Percentiles rank a stretch among this genome's conserved stretches.
Conservation (phyloP, 768 basidiomycete species). For the Panus rudis region DNA sequence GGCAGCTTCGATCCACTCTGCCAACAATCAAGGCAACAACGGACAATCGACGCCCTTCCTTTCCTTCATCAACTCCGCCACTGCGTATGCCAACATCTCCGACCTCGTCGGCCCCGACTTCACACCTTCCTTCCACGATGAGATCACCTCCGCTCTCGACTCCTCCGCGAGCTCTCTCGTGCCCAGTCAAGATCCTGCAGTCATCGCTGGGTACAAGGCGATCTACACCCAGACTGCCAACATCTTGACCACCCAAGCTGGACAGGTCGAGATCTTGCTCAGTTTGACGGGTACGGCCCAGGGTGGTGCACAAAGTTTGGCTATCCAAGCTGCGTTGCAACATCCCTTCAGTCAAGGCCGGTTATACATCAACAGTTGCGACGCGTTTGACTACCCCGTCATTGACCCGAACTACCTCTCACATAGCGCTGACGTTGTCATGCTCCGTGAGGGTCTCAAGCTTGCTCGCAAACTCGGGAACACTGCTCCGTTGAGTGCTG, state of each 20-base stretch:
- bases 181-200: constrained; percentile 35
- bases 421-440: constrained; percentile 40
- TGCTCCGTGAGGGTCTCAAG: constrained; percentile 55
- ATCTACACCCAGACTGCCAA: constrained; percentile 42
- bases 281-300: constrained; percentile 30
- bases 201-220: constrained; percentile 48
- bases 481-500: constrained; percentile 41
- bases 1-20: constrained; percentile 27
- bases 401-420: constrained; percentile 65
- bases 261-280: constrained; percentile 52
- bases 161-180: constrained; percentile 32
- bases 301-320: constrained; percentile 36
- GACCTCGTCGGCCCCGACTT: constrained; percentile 32
- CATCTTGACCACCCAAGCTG: constrained; percentile 35
- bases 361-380: constrained; percentile 51
- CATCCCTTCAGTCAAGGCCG: constrained; percentile 60
- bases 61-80: constrained; percentile 59
- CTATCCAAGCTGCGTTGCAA: constrained; percentile 61
- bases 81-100: constrained; percentile 50
- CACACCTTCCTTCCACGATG: constrained; percentile 27
- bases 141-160: constrained; percentile 26
- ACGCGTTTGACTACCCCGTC: constrained; percentile 51
- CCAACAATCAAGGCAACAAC: constrained; percentile 15
- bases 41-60: constrained; percentile 28
- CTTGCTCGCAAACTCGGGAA: constrained; percentile 50